A percentile compares a stretch with the other conserved stretches of the same genome.
phyloP scores from a whole-genome alignment of 2,329 filamentous ascomycete species.

The Bipolaris oryzae region DNA sequence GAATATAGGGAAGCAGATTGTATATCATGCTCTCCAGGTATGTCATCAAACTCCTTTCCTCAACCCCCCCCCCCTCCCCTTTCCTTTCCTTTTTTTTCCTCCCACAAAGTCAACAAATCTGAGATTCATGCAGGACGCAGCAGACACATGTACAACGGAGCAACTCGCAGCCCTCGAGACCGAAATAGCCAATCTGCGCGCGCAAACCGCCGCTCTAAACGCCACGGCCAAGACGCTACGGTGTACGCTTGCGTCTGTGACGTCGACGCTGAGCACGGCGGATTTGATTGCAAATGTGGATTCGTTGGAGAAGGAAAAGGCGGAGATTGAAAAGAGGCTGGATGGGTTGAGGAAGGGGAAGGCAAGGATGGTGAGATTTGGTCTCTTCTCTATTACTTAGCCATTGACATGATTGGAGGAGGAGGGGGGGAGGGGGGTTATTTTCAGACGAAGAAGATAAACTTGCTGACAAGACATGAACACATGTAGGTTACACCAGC shows the following conservation, averaged over 20 bases:
- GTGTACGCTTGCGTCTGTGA: slow-evolving; percentile 53
- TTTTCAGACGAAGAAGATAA: too few species aligned
- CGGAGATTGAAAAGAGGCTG: slow-evolving; percentile 50
- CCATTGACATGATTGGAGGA: too few species aligned
- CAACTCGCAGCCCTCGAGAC: slow-evolving; percentile 57
- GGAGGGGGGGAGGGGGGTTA: too few species aligned
- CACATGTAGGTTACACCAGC: slow-evolving; percentile 34
- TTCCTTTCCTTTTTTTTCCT: background rate
- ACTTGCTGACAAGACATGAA: background rate
- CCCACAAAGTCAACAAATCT: too few species aligned
- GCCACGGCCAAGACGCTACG: slow-evolving; percentile 58
- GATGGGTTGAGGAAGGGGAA: slow-evolving; percentile 49
- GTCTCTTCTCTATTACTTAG: background rate
- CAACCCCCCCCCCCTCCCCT: background rate
- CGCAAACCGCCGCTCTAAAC: slow-evolving; percentile 53
- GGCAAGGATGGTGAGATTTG: slow-evolving; percentile 53
- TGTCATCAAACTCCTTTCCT: background rate
- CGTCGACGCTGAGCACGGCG: slow-evolving; percentile 57
- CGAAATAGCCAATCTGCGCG: slow-evolving; percentile 55
- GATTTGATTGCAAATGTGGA: slow-evolving; percentile 56
- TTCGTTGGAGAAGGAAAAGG: slow-evolving; percentile 54
- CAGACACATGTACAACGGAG: slow-evolving; percentile 56
- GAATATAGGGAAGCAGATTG: slow-evolving; percentile 63
- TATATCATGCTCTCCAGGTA: slow-evolving; percentile 63
- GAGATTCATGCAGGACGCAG: slow-evolving; percentile 51